Base-by-base conservation (phyloP, 1,284 basidiomycete genomes). In the Rhodotorula mucilaginosa region DNA sequence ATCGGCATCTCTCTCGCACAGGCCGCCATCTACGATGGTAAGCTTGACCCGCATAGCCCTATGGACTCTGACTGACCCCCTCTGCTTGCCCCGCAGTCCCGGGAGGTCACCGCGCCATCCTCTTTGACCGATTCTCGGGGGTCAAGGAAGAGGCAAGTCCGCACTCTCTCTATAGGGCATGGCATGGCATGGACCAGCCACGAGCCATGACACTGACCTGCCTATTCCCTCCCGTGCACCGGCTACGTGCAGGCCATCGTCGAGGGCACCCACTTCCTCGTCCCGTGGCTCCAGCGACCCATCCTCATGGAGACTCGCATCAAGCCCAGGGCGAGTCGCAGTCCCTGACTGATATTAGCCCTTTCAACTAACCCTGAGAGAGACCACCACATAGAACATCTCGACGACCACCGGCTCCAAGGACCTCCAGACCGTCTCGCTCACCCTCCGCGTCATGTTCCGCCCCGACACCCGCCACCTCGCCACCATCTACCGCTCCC, bases 291-390 rank as follows among this genome's bases (percentile, higher is more conserved):
- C 61, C 81, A 83, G 75, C 87, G 90, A 73, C 95, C 96, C 19
- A 97, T 99, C 82, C 84, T 99, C 61, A 98, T 97, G 81, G 97
- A 99, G 84, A 95, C 94, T 76, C 88, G 97, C 72, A 97, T 96
- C 81, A 99, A 99, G 84, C 96, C 96, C 59, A 85, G 94, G 78
- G 92, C 92, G 75, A 79, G 54, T 18, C 39, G 26, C n/a, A n/a
- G 88, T 82, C 68, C 34, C 34, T 34, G 34, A n/a, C n/a, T n/a
- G n/a, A n/a, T n/a, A n/a, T n/a, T n/a, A n/a, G n/a, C n/a, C n/a
- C n/a, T n/a, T n/a, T n/a, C n/a, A n/a, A n/a, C n/a, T n/a, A n/a
- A n/a, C n/a, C n/a, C n/a, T n/a, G n/a, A n/a, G n/a, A 34, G 34
- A 34, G 34, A 67, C 69, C 61, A 49, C n/a, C 65, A 34, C 47